phyloP scores from a whole-genome alignment of 2,329 filamentous ascomycete genomes.

The Venturia nashicola region DNA sequence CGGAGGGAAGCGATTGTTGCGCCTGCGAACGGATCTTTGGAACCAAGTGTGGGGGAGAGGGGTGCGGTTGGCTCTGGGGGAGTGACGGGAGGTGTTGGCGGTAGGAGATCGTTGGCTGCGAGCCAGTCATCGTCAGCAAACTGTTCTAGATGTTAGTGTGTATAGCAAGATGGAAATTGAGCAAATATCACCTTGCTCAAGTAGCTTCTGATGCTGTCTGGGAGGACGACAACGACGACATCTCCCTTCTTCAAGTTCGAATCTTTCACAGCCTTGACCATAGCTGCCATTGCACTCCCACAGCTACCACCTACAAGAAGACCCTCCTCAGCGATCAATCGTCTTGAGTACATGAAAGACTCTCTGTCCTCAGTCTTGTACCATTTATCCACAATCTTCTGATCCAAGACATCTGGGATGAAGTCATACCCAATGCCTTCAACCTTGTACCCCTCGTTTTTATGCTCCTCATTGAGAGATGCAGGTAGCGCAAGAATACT shows the following conservation, averaged over 20 bases:
- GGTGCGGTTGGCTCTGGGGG: slow-evolving; percentile 18
- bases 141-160: slow-evolving; percentile 22
- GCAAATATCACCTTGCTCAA: slow-evolving; percentile 57
- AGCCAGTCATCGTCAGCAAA: slow-evolving; percentile 99
- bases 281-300: slow-evolving; percentile 78
- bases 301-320: slow-evolving; percentile 87
- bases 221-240: slow-evolving; percentile 79
- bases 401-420: slow-evolving; percentile 84
- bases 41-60: slow-evolving; percentile 26
- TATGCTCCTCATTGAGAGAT: slow-evolving; percentile 63
- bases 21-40: slow-evolving; percentile 57
- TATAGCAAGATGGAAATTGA: neutral
- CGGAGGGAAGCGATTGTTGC: slow-evolving; percentile 74
- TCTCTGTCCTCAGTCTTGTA: slow-evolving; percentile 95
- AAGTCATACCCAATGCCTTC: slow-evolving; percentile 99
- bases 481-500: slow-evolving; percentile 81
- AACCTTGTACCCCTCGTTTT: slow-evolving; percentile 86
- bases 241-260: slow-evolving; percentile 69
- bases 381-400: slow-evolving; percentile 74
- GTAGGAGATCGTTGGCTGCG: slow-evolving; percentile 84
- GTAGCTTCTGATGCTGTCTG: slow-evolving; percentile 95
- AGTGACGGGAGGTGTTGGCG: slow-evolving; percentile 41
- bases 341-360: slow-evolving; percentile 79
- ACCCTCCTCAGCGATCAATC: slow-evolving; percentile 88
- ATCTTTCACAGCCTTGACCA: slow-evolving; percentile 66